Conservation (phyloP, 1,284 basidiomycete genomes). For the Naganishia cerealis region DNA sequence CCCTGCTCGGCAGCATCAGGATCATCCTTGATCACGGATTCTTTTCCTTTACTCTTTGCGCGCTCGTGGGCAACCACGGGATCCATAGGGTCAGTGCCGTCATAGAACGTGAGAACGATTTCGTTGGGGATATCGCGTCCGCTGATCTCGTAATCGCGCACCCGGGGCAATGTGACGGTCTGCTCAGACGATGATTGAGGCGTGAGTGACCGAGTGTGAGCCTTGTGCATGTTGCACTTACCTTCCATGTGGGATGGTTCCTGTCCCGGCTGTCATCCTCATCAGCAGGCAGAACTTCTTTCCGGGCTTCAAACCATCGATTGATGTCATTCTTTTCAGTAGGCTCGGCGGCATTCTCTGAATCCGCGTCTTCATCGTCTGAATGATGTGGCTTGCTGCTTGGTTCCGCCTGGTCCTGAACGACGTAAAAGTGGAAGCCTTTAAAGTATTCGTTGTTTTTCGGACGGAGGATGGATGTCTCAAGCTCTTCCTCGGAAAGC, state of each 20-base stretch:
- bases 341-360: not conserved
- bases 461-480: constrained; percentile 31
- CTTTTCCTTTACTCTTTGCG: constrained; percentile 14
- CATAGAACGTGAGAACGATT: constrained; percentile 31
- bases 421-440: constrained; percentile 31
- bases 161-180: constrained; percentile 12
- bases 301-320: constrained; percentile 14
- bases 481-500: constrained; percentile 31
- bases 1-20: not conserved
- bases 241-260: constrained; percentile 26
- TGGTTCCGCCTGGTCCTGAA: not conserved
- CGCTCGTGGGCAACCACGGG: constrained; percentile 8
- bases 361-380: constrained; percentile 12
- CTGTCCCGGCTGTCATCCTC: constrained; percentile 19
- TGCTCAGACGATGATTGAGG: not conserved
- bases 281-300: constrained; percentile 19
- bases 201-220: not conserved
- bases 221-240: not conserved
- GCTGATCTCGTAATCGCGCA: constrained; percentile 29
- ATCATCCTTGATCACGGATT: not conserved
- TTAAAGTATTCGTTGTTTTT: constrained; percentile 22
- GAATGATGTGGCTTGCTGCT: not conserved
- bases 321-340: constrained; percentile 21
- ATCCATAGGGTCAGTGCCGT: constrained; percentile 22
- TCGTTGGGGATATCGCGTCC: constrained; percentile 23